Evolutionary conservation across 805 yeast species (phyloP), one percentile per base, ranked within the genome.

Genomic region (Ogataea naganishii): DNA sequence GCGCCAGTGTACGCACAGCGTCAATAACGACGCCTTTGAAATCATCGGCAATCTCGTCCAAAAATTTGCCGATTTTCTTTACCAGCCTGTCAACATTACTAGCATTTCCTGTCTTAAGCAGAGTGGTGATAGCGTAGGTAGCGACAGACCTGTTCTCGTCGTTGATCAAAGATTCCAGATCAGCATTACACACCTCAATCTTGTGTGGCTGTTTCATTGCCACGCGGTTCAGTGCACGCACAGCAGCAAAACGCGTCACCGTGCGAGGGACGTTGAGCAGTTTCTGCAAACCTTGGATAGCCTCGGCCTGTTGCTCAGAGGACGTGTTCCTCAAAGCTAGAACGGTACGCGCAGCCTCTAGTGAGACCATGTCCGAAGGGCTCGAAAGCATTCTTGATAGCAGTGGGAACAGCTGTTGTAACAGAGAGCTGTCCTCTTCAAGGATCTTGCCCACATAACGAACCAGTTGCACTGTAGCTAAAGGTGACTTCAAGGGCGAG

Each of bases 61-160:
- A 83, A 53, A 88, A 80, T 21, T 80, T 78, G 19, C 92, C 69
- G 60, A 92, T 85, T 32, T 86, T 88, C 39, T 78, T 69, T 58
- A 92, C 84, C 44, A 92, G 70, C 47, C 95, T 72, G 53, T 89
- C 95, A 33, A 92, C 95, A 43, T 74, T 72, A 37, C 83, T 85
- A 38, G 84, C 80, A 40, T 88, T 86, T 52, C 96, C 95, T 2
- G 97, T 89, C 62, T 89, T 92, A 56, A 92, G 72, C 49, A 92
- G 66, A 3, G 97, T 89, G 20, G 97, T 92, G 53, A 92, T 92
- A 17, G 98, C 96, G 58, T 85, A 89, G 11, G 98, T 92, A 10
- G 97, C 89, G 41, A 92, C 76, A 20, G 95, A 79, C 60, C 95
- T 76, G 61, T 84, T 86, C 16, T 88, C 54, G 56, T 89, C 97